Percentiles rank a stretch among this genome's conserved stretches.
These are phyloP conservation scores for Chloris gayana DNA, from an alignment of 176 grass and related monocot genomes.

Conservation along the genomic window DNA sequence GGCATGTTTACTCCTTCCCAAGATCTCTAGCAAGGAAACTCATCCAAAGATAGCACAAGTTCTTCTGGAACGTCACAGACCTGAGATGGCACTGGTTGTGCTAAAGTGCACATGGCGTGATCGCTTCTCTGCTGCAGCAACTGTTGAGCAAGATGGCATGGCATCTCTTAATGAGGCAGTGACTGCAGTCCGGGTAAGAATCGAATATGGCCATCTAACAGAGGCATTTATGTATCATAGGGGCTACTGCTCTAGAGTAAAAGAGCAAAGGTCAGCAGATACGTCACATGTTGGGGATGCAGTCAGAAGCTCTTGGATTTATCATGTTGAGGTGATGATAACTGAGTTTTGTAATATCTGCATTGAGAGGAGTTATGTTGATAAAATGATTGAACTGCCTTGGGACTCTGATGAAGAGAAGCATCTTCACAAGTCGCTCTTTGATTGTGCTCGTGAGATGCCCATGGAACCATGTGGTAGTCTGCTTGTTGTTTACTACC, in stretches of 20 bases:
- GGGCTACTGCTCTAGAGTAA: slow-evolving; percentile 66
- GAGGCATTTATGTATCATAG: slow-evolving; percentile 93
- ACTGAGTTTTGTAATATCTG: slow-evolving; percentile 81
- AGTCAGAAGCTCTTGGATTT: slow-evolving; percentile 47
- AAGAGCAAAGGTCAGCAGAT: slow-evolving; percentile 56
- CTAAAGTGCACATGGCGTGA: slow-evolving; percentile 67
- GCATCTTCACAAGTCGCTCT: slow-evolving; percentile 80
- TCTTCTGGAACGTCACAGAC: slow-evolving; percentile 70
- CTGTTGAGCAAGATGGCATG: slow-evolving; percentile 47
- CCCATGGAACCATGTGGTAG: slow-evolving; percentile 66
- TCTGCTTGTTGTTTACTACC: slow-evolving; percentile 92
- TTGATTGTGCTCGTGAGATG: slow-evolving; percentile 66
- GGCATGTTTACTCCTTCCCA: slow-evolving; percentile 76
- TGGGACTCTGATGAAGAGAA: slow-evolving; percentile 91
- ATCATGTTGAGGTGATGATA: slow-evolving; percentile 69
- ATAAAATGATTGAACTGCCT: slow-evolving; percentile 91
- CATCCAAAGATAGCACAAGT: slow-evolving; percentile 94
- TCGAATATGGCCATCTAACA: slow-evolving; percentile 83
- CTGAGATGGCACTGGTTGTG: slow-evolving; percentile 79
- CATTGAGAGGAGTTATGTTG: slow-evolving; percentile 63
- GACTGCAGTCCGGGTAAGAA: slow-evolving; percentile 73
- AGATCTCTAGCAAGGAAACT: slow-evolving; percentile 74
- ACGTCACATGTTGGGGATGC: slow-evolving; percentile 24
- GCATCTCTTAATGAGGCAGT: slow-evolving; percentile 70
- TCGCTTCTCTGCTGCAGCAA: slow-evolving; percentile 47